Evolutionary conservation across 129 eudicot species (phyloP).

Genomic region (Lactuca sativa): DNA sequence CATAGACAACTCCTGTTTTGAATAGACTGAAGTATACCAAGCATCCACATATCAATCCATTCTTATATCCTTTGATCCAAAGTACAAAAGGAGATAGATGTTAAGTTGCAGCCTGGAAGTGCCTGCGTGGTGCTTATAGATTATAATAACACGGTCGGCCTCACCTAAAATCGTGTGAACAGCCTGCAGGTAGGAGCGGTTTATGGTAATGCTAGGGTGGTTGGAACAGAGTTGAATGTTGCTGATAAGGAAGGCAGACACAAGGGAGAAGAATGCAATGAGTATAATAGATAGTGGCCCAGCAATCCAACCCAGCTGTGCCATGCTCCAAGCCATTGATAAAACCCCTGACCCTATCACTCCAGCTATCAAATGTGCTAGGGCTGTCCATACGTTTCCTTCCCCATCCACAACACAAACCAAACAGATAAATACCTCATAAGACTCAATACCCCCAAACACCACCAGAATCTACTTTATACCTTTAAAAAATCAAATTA

Average conservation of each 20-base stretch:
- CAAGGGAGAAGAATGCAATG: constrained; percentile 50
- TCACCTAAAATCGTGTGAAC: constrained; percentile 60
- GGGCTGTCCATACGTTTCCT: constrained; percentile 81
- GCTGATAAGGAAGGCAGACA: constrained; percentile 58
- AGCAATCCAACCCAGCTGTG: constrained; percentile 89
- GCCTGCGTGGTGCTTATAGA: not conserved
- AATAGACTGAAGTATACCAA: constrained; percentile 53
- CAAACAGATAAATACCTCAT: not conserved
- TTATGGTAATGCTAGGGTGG: constrained; percentile 48
- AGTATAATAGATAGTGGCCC: constrained; percentile 60
- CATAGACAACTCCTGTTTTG: constrained; percentile 69
- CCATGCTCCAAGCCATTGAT: constrained; percentile 82
- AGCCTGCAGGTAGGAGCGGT: constrained; percentile 65
- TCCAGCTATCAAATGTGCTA: constrained; percentile 88
- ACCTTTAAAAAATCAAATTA: not conserved
- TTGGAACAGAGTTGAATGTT: constrained; percentile 58
- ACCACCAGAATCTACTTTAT: not conserved
- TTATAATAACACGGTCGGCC: not conserved
- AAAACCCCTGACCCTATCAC: constrained; percentile 91
- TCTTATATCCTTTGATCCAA: constrained; percentile 53
- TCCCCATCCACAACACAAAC: constrained; percentile 15
- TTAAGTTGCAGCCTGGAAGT: not conserved
- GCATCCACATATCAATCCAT: constrained; percentile 50
- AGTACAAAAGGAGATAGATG: not conserved
- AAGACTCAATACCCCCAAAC: constrained; percentile 3